Evolutionary conservation across 1,284 basidiomycete species (phyloP).

Genomic region (Marasmius sp.): DNA sequence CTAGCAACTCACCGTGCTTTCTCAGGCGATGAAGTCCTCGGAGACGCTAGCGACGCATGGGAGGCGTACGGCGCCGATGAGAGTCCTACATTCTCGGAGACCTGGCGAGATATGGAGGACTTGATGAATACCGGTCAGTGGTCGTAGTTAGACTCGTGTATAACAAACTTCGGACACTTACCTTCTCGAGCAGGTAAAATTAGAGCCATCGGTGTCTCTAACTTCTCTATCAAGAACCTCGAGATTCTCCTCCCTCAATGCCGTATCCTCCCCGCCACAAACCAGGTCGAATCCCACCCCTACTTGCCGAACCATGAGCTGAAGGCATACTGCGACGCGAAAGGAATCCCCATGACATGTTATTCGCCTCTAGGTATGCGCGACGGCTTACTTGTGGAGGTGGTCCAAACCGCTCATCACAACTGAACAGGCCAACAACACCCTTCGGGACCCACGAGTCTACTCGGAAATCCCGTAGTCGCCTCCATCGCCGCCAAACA

Average conservation of each 20-base stretch:
- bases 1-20: not conserved
- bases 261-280: not conserved
- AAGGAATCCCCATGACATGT: constrained; percentile 7
- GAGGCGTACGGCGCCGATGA: not conserved
- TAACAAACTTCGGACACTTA: not conserved
- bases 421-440: not conserved
- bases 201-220: constrained; percentile 66
- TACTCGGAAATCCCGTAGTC: constrained; percentile 29
- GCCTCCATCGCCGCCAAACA: constrained; percentile 24
- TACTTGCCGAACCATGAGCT: constrained; percentile 3
- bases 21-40: not conserved
- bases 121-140: too few species aligned
- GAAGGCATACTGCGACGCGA: constrained; percentile 4
- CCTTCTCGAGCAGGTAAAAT: constrained; percentile 35
- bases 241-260: constrained; percentile 25
- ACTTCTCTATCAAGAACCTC: constrained; percentile 61
- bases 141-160: not conserved
- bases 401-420: not conserved
- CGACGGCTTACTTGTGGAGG: too few species aligned
- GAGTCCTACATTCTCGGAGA: not conserved
- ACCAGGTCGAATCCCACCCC: constrained; percentile 9
- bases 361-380: constrained; percentile 6
- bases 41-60: not conserved
- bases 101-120: not conserved
- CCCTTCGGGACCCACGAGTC: not conserved